Conservation (phyloP, 768 basidiomycete species). For the Mycena haematopus region DNA sequence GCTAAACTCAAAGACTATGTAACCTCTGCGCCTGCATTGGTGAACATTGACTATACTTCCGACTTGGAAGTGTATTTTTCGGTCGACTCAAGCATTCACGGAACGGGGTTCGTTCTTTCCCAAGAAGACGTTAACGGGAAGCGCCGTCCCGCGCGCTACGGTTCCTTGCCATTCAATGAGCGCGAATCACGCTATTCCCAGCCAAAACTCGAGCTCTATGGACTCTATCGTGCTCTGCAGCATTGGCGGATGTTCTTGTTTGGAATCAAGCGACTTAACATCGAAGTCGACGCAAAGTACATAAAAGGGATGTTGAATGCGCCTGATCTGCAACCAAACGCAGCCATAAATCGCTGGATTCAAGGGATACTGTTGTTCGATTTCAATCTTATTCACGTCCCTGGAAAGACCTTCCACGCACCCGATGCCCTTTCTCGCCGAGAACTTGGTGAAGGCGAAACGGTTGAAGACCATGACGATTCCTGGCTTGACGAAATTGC, state of each 20-base stretch:
- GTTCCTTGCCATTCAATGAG: too few relatives aligned
- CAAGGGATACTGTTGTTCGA: conserved; percentile 44
- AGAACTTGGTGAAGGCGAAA: conserved; percentile 26
- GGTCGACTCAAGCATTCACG: too few relatives aligned
- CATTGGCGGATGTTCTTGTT: conserved; percentile 25
- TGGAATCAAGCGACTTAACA: conserved; percentile 36
- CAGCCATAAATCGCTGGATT: conserved; percentile 50
- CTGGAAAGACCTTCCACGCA: conserved; percentile 39
- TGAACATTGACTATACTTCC: too few relatives aligned
- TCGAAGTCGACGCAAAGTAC: conserved; percentile 48
- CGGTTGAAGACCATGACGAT: conserved; percentile 36
- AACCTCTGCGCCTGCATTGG: too few relatives aligned
- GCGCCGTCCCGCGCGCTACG: too few relatives aligned
- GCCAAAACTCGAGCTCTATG: conserved; percentile 47
- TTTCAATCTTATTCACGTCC: conserved; percentile 46
- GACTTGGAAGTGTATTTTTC: too few relatives aligned
- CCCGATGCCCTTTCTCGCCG: conserved; percentile 47
- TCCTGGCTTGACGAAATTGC: conserved; percentile 32
- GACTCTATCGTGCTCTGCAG: conserved; percentile 36
- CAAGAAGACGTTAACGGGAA: too few relatives aligned
- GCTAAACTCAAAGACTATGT: too few relatives aligned
- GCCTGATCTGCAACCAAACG: conserved; percentile 44
- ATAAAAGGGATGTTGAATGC: conserved; percentile 51
- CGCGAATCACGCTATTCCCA: conserved; percentile 43
- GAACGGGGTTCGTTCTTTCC: too few relatives aligned